These are phyloP conservation scores for Aegilops longissima DNA, from an alignment of 176 grass and related monocot genomes.

Conservation along the genomic window DNA sequence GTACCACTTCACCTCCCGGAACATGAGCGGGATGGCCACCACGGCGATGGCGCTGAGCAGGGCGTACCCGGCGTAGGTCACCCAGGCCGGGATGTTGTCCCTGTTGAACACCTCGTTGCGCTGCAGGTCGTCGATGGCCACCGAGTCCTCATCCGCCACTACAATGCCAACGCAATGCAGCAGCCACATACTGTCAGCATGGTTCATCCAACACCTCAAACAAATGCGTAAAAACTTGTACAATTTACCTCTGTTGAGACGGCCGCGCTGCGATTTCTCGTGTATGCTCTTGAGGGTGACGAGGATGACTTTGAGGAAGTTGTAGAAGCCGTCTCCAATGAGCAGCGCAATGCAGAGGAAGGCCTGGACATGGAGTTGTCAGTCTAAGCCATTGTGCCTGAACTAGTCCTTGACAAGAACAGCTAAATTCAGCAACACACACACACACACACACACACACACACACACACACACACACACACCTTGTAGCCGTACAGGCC, in stretches of 20 bases:
- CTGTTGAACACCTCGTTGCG: conserved; percentile 69
- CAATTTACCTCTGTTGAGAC: conserved; percentile 60
- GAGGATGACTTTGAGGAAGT: conserved; percentile 78
- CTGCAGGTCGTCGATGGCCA: conserved; percentile 56
- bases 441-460: conserved; percentile 11
- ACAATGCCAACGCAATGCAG: background rate
- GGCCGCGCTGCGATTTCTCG: conserved; percentile 42
- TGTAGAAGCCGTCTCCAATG: conserved; percentile 89
- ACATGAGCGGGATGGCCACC: conserved; percentile 73
- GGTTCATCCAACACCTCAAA: background rate
- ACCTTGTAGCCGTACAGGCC: conserved; percentile 98
- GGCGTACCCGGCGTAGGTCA: conserved; percentile 60
- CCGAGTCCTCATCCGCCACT: conserved; percentile 54
- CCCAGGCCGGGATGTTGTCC: conserved; percentile 69
- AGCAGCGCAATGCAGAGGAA: conserved; percentile 95
- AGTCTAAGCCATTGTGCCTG: background rate
- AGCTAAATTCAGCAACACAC: background rate
- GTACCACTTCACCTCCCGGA: conserved; percentile 89
- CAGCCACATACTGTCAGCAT: background rate
- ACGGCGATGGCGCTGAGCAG: conserved; percentile 53
- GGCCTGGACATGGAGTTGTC: conserved; percentile 36
- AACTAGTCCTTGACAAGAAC: background rate
- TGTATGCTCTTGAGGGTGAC: conserved; percentile 61
- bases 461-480: no score
- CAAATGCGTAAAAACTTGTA: background rate